phyloP scores from a whole-genome alignment of 305 asterid genomes.

The Solanum hybrid region DNA sequence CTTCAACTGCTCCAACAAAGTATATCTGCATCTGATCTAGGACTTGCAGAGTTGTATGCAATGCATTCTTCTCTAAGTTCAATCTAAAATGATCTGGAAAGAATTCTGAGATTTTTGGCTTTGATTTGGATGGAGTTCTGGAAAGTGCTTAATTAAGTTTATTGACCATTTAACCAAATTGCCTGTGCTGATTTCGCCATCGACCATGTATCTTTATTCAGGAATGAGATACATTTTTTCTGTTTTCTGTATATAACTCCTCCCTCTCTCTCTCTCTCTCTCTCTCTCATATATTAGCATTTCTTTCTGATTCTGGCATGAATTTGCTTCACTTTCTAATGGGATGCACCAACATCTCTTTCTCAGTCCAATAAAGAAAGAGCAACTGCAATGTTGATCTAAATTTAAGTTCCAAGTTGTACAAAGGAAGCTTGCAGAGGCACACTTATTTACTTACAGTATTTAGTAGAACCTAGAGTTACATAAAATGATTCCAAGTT shows the following conservation, averaged over 20 bases:
- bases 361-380: background rate
- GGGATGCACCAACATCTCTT: background rate
- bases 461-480: background rate
- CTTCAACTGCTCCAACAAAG: background rate
- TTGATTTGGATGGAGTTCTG: background rate
- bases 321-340: background rate
- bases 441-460: background rate
- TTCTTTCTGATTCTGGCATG: background rate
- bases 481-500: background rate
- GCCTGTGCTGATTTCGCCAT: background rate
- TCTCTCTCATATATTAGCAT: background rate
- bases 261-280: background rate
- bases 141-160: background rate
- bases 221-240: background rate
- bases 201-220: background rate
- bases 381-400: background rate
- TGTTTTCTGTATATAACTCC: background rate
- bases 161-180: background rate
- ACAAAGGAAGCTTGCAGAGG: background rate
- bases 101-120: constrained; percentile 1
- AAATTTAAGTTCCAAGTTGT: background rate
- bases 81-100: background rate
- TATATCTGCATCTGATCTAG: background rate
- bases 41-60: background rate
- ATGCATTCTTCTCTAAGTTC: background rate